Conservation (phyloP, 169 alveolate species). For the Cryptosporidium muris region DNA sequence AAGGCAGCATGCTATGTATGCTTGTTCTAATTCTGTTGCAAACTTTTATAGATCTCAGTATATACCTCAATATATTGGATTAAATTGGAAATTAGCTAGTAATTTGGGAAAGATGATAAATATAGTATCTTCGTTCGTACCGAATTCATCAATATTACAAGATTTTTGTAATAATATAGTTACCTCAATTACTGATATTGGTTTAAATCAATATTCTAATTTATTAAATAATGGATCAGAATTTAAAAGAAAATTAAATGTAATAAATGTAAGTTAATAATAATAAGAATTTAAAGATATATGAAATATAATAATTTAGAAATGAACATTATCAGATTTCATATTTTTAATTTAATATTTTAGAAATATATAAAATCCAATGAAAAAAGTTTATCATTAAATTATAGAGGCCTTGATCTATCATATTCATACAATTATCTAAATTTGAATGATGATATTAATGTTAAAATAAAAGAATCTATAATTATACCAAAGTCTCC, state of each 20-base stretch:
- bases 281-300: too few species aligned
- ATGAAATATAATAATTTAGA: background rate
- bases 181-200: background rate
- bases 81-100: conserved; percentile 51
- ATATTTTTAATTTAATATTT: background rate
- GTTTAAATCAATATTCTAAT: too few species aligned
- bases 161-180: background rate
- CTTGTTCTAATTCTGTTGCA: conserved; percentile 72
- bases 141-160: too few species aligned
- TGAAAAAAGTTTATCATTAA: background rate
- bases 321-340: background rate
- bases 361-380: background rate
- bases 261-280: too few species aligned
- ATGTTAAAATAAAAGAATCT: background rate
- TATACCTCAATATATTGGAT: conserved; percentile 72
- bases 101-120: background rate
- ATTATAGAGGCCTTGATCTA: conserved; percentile 9
- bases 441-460: background rate
- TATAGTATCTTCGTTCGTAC: background rate
- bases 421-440: background rate
- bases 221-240: too few species aligned
- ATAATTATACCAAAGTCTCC: conserved; percentile 4
- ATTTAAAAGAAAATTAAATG: too few species aligned
- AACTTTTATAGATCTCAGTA: conserved; percentile 71
- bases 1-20: conserved; percentile 1